Percentiles rank a stretch among this genome's conserved stretches.
Evolutionary conservation across 192 early-diverging fungal genomes (phyloP).

Genomic region (Pilaira anomala): DNA sequence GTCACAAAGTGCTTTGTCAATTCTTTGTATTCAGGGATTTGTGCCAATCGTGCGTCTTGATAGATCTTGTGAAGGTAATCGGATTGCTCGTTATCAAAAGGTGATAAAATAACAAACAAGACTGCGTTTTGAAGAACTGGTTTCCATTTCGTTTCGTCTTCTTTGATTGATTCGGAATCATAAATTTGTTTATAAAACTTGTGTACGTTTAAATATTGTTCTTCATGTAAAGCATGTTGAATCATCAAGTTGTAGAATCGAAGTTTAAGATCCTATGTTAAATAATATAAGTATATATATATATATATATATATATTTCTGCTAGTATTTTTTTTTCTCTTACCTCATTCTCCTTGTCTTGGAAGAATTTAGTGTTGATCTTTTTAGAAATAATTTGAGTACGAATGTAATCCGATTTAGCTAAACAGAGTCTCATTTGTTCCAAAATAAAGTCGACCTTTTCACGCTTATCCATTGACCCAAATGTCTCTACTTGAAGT

Average conservation of each 20-base stretch:
- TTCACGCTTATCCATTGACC: slow-evolving; percentile 97
- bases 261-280: slow-evolving; percentile 81
- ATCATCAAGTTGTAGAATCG: slow-evolving; percentile 97
- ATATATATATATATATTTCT: slow-evolving; percentile 5
- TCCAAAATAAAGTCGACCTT: slow-evolving; percentile 99
- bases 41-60: slow-evolving; percentile 75
- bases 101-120: slow-evolving; percentile 84
- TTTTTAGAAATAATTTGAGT: slow-evolving; percentile 94
- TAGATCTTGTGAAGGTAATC: slow-evolving; percentile 88
- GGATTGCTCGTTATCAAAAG: slow-evolving; percentile 94
- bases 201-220: slow-evolving; percentile 85
- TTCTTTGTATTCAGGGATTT: slow-evolving; percentile 63
- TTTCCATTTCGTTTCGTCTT: slow-evolving; percentile 73
- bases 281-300: not conserved
- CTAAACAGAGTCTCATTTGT: slow-evolving; percentile 94
- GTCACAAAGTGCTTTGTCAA: slow-evolving; percentile 89
- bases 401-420: slow-evolving; percentile 88
- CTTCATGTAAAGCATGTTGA: slow-evolving; percentile 88
- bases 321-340: slow-evolving; percentile 17
- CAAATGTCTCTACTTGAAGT: slow-evolving; percentile 97
- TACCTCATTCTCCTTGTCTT: slow-evolving; percentile 74
- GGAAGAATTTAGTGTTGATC: slow-evolving; percentile 94
- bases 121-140: slow-evolving; percentile 78
- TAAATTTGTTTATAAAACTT: slow-evolving; percentile 92
- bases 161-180: slow-evolving; percentile 76